Evolutionary conservation across 1,284 basidiomycete species (phyloP).

Genomic region (Cutaneotrichosporon mucoides): DNA sequence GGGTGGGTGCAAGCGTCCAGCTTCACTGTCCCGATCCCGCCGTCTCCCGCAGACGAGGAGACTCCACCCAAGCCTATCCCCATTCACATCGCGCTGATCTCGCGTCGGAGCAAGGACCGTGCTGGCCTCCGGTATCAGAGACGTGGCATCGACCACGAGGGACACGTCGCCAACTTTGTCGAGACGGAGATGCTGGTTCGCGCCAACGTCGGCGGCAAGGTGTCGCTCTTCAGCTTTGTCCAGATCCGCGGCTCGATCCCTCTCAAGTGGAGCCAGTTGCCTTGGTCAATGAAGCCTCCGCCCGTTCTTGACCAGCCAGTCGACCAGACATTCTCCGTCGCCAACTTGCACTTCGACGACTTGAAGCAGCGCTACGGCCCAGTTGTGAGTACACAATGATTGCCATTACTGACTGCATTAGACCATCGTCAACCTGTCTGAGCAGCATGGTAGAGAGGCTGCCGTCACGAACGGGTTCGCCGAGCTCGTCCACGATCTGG

Average conservation of each 20-base stretch:
- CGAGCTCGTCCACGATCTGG: constrained; percentile 62
- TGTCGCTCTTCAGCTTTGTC: constrained; percentile 78
- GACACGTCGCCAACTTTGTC: constrained; percentile 56
- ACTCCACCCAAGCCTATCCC: constrained; percentile 26
- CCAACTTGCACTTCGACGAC: constrained; percentile 70
- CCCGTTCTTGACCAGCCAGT: constrained; percentile 74
- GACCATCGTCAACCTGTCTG: constrained; percentile 84
- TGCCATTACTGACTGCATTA: constrained; percentile 37
- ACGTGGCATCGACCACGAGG: constrained; percentile 54
- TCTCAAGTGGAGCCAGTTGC: constrained; percentile 74
- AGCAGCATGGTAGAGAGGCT: constrained; percentile 83
- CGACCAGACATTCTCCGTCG: constrained; percentile 65
- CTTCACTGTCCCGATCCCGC: constrained; percentile 58
- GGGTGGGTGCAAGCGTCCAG: constrained; percentile 72
- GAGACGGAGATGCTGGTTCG: constrained; percentile 65
- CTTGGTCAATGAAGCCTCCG: constrained; percentile 76
- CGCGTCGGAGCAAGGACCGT: constrained; percentile 53
- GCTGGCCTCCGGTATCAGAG: constrained; percentile 56
- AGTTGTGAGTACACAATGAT: constrained; percentile 54
- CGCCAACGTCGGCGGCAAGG: constrained; percentile 60
- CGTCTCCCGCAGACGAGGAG: constrained; percentile 17
- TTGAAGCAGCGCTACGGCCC: constrained; percentile 69
- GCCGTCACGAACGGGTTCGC: constrained; percentile 73
- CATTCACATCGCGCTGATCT: constrained; percentile 53
- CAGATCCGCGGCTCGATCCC: constrained; percentile 89